phyloP scores from a whole-genome alignment of 2,329 filamentous ascomycete genomes.

The Neofusicoccum parvum region DNA sequence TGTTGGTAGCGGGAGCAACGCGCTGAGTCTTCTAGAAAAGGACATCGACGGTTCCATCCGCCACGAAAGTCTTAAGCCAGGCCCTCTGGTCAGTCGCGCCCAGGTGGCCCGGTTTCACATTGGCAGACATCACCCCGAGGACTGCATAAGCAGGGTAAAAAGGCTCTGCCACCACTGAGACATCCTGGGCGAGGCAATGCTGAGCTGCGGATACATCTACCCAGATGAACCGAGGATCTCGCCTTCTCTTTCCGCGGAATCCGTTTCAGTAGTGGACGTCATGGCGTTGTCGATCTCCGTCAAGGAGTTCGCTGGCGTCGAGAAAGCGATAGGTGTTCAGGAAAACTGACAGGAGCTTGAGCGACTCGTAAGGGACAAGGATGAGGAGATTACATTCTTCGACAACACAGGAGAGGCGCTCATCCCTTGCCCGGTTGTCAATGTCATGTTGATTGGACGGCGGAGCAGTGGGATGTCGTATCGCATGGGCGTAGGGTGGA shows the following conservation, averaged over 20 bases:
- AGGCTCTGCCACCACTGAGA: background rate
- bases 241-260: background rate
- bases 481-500: slow-evolving; percentile 2
- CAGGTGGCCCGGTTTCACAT: background rate
- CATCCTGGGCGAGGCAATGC: background rate
- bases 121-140: background rate
- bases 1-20: background rate
- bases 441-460: slow-evolving; percentile 11
- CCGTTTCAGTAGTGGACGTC: background rate
- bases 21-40: background rate
- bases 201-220: background rate
- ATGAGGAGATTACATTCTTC: background rate
- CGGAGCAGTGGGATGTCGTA: background rate
- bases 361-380: background rate
- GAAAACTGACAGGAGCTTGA: background rate
- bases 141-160: background rate
- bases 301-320: background rate
- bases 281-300: background rate
- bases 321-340: background rate
- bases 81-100: background rate
- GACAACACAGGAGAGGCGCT: background rate
- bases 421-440: background rate
- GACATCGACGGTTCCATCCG: background rate
- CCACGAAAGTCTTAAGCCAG: background rate
- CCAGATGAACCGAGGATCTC: background rate